phyloP scores from a whole-genome alignment of 2,329 filamentous ascomycete genomes.

The Colletotrichum cuscutae region DNA sequence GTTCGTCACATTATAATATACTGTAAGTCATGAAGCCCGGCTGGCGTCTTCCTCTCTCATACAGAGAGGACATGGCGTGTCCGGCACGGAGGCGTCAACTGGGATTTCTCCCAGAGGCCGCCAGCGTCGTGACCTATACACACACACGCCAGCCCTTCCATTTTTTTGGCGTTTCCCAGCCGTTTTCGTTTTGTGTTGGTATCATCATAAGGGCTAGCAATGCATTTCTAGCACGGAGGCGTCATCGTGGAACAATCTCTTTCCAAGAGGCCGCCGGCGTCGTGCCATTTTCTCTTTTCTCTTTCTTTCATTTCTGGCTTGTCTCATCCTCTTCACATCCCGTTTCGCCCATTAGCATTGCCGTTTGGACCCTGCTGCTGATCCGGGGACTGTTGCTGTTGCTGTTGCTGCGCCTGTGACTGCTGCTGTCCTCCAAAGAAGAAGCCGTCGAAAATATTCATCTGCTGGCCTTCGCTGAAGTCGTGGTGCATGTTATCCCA shows the following conservation, averaged over 20 bases:
- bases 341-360: background rate
- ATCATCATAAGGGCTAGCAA: background rate
- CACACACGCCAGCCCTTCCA: background rate
- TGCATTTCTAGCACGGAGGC: background rate
- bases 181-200: background rate
- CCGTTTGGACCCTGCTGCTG: slow-evolving; percentile 33
- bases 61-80: background rate
- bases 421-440: slow-evolving; percentile 71
- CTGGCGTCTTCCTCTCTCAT: background rate
- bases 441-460: slow-evolving; percentile 78
- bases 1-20: background rate
- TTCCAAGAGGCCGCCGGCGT: background rate
- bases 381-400: background rate
- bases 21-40: background rate
- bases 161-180: background rate
- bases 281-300: background rate
- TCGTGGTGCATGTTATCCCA: slow-evolving; percentile 73
- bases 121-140: background rate
- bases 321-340: background rate
- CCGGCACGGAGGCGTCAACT: background rate
- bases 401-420: slow-evolving; percentile 18
- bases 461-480: slow-evolving; percentile 67
- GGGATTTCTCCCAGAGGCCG: background rate
- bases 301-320: background rate
- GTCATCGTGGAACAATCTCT: background rate